Conservation (phyloP, 805 yeast genomes). For the Starmerella etchellsii region DNA sequence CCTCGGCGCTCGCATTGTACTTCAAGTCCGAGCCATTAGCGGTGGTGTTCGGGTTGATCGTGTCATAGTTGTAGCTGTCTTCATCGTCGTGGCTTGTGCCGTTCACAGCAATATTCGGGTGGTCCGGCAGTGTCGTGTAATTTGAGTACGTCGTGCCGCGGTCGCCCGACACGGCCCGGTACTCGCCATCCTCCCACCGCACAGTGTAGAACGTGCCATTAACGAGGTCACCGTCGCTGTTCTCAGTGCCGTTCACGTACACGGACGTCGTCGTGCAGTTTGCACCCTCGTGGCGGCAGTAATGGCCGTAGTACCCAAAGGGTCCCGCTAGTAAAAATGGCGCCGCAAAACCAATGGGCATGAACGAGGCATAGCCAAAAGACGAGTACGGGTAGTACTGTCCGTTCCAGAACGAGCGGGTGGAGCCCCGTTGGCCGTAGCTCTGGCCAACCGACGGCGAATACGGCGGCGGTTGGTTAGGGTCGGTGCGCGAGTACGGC, state of each 20-base stretch:
- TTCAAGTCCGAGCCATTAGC: slow-evolving; percentile 7
- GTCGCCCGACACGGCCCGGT: not conserved
- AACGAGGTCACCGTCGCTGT: not conserved
- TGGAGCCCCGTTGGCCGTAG: slow-evolving; percentile 7
- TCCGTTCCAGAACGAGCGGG: slow-evolving; percentile 9
- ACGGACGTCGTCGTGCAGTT: slow-evolving; percentile 4
- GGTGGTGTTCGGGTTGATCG: slow-evolving; percentile 9
- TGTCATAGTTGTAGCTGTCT: not conserved
- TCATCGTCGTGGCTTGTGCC: slow-evolving; percentile 5
- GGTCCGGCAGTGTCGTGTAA: not conserved
- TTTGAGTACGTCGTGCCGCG: not conserved
- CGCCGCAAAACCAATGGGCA: slow-evolving; percentile 4
- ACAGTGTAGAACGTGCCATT: not conserved
- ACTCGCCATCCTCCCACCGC: not conserved
- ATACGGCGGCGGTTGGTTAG: slow-evolving; percentile 4
- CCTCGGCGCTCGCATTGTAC: too few species aligned
- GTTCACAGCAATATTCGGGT: slow-evolving; percentile 5
- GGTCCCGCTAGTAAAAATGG: slow-evolving; percentile 14
- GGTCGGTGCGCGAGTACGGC: not conserved
- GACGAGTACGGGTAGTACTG: slow-evolving; percentile 8
- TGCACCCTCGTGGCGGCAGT: not conserved
- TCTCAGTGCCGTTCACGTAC: slow-evolving; percentile 8
- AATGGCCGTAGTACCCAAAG: slow-evolving; percentile 11
- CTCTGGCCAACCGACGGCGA: slow-evolving; percentile 1
- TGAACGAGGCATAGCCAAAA: slow-evolving; percentile 4